Evolutionary conservation across 106 monocot genomes (phyloP).

Genomic region (Dendrobium officinale): DNA sequence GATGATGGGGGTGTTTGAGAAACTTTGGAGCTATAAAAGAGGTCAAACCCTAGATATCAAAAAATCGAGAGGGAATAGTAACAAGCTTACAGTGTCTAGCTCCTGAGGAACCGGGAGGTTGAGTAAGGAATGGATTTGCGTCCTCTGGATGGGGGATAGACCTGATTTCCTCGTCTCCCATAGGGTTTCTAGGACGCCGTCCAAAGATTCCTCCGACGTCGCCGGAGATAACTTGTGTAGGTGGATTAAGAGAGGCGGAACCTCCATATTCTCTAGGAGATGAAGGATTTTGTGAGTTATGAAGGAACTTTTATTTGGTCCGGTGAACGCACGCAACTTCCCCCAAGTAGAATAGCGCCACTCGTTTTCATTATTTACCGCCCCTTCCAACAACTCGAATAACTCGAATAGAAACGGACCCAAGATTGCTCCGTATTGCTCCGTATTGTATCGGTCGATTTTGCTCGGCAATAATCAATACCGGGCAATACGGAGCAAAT

Average conservation of each 20-base stretch:
- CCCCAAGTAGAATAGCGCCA: no score
- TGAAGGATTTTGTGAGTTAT: no score
- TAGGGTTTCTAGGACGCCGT: conserved; percentile 30
- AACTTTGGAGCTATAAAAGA: neutral
- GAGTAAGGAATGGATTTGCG: conserved; percentile 42
- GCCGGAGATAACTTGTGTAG: conserved; percentile 21
- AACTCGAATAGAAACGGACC: no score
- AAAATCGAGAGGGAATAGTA: neutral
- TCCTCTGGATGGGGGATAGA: conserved; percentile 24
- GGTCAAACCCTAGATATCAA: neutral
- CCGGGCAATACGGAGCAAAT: no score
- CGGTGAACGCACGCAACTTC: no score
- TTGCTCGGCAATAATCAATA: no score
- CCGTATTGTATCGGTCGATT: no score
- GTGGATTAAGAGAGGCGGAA: conserved; percentile 5
- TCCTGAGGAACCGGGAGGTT: conserved; percentile 21
- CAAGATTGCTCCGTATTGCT: no score
- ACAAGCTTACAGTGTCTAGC: conserved; percentile 33
- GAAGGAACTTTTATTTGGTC: no score
- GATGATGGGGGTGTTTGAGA: no score
- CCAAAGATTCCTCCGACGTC: conserved; percentile 27
- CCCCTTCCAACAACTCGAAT: no score
- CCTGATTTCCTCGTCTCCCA: conserved; percentile 50
- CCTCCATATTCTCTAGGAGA: neutral
- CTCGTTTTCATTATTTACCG: no score